Percentiles rank a stretch among this genome's conserved stretches.
phyloP scores from a whole-genome alignment of 1,139 yeast genomes.

The Candida neerlandica region DNA sequence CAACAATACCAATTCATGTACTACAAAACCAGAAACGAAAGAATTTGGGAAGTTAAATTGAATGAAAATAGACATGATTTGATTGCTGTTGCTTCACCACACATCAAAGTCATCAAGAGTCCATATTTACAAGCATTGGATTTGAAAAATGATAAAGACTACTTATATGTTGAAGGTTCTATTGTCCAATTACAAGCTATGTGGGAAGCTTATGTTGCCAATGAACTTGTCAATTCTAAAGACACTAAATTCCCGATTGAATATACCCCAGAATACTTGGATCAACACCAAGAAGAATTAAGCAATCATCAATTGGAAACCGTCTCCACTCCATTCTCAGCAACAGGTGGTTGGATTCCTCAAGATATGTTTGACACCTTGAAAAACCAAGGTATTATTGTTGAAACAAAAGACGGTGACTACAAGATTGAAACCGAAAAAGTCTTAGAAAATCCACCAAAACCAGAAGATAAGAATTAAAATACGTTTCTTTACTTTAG shows the following conservation, averaged over 20 bases:
- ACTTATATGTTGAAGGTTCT: conserved; percentile 65
- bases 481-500: neutral
- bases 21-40: conserved; percentile 87
- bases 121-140: conserved; percentile 70
- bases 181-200: conserved; percentile 73
- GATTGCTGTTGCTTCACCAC: conserved; percentile 80
- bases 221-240: conserved; percentile 54
- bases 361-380: conserved; percentile 84
- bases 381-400: conserved; percentile 65
- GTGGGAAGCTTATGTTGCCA: conserved; percentile 72
- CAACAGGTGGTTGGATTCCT: conserved; percentile 95
- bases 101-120: conserved; percentile 64
- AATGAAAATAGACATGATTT: conserved; percentile 65
- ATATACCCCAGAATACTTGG: conserved; percentile 56
- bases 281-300: conserved; percentile 58
- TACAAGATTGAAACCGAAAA: conserved; percentile 43
- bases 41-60: conserved; percentile 79
- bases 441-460: conserved; percentile 28
- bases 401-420: conserved; percentile 37
- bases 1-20: conserved; percentile 84
- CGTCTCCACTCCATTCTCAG: conserved; percentile 77
- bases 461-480: conserved; percentile 9
- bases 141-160: conserved; percentile 62
- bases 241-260: conserved; percentile 58
- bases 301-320: conserved; percentile 69